These are phyloP conservation scores for Fomitopsis schrenkii DNA, from an alignment of 1,284 basidiomycete genomes.

Conservation along the genomic window DNA sequence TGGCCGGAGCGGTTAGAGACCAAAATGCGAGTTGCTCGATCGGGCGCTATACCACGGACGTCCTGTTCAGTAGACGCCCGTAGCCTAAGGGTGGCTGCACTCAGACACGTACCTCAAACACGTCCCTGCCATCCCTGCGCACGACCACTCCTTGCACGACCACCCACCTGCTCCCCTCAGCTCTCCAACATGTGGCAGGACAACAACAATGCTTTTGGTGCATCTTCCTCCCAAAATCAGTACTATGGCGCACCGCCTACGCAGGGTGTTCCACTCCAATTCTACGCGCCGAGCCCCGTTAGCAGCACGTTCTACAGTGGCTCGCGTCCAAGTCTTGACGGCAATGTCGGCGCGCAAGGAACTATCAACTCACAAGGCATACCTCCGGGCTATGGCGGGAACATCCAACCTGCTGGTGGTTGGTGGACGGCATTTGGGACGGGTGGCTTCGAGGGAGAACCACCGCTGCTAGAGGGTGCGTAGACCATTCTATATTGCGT, in stretches of 20 bases:
- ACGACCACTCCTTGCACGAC: background rate
- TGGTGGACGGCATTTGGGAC: constrained; percentile 98
- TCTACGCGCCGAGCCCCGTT: constrained; percentile 57
- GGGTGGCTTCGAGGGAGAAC: constrained; percentile 93
- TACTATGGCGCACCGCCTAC: constrained; percentile 49
- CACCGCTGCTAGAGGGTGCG: constrained; percentile 87
- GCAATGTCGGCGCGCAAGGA: constrained; percentile 57
- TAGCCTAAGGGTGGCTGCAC: background rate
- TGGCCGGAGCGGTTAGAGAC: background rate
- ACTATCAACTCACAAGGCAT: constrained; percentile 43
- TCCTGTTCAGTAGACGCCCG: background rate
- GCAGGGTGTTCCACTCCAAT: constrained; percentile 61
- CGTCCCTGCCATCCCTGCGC: background rate
- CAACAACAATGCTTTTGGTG: constrained; percentile 42
- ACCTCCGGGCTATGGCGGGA: constrained; percentile 57
- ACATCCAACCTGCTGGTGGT: constrained; percentile 64
- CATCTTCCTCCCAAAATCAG: constrained; percentile 50
- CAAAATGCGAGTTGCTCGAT: background rate
- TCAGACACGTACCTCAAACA: background rate
- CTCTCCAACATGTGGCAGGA: constrained; percentile 67
- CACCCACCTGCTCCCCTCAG: background rate
- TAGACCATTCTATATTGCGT: background rate
- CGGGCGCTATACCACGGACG: background rate
- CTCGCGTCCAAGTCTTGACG: constrained; percentile 70
- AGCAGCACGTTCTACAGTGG: constrained; percentile 60